Evolutionary conservation across 2,329 filamentous ascomycete genomes (phyloP).

Genomic region (Ascochyta fabae): DNA sequence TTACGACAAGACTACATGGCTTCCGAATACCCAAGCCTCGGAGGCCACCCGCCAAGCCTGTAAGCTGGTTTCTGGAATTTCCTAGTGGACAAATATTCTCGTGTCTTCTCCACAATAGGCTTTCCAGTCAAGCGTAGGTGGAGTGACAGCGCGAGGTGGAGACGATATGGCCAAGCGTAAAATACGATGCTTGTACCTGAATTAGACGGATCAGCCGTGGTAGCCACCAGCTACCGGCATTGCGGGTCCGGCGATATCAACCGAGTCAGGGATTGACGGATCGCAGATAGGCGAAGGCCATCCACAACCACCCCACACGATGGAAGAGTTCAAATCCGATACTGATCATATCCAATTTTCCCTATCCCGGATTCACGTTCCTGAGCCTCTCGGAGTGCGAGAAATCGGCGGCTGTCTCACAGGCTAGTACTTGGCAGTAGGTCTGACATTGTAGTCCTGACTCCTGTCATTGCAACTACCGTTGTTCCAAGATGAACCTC

Average conservation of each 20-base stretch:
- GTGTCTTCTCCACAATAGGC: not conserved
- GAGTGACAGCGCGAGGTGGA: not conserved
- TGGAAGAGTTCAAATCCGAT: not conserved
- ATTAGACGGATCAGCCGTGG: not conserved
- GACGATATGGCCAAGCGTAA: not conserved
- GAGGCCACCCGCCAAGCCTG: not conserved
- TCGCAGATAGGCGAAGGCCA: not conserved
- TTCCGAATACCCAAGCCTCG: not conserved
- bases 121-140: not conserved
- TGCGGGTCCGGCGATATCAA: not conserved
- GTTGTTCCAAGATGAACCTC: not conserved
- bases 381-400: not conserved
- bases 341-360: not conserved
- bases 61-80: not conserved
- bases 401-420: too few species aligned
- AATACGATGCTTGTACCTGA: not conserved
- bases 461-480: not conserved
- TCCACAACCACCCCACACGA: not conserved
- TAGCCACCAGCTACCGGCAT: not conserved
- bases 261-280: not conserved
- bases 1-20: not conserved
- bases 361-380: not conserved
- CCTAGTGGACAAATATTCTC: not conserved
- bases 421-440: not conserved
- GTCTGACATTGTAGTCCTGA: not conserved